Base-by-base conservation (phyloP, 306 rosid species). In the Pachyrhizus erosus region DNA sequence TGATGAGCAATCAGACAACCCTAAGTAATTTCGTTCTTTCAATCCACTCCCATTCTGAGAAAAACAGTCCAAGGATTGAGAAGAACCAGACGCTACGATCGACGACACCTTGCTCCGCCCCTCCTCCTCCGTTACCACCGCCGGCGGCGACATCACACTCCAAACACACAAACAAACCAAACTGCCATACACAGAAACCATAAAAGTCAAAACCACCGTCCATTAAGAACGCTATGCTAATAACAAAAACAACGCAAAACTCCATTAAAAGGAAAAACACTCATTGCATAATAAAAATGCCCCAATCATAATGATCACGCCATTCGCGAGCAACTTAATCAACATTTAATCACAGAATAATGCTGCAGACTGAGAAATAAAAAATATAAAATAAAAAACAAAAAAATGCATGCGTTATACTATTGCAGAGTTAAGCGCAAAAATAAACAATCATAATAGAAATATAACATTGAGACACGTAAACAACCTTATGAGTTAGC, bases 1-100 rank as follows among this genome's bases (percentile, higher is more conserved):
- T 0, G 99, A 96, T 78, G 97, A 96, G 78, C 99, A 96, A 77
- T 92, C 98, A 0, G 99, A 92, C 33, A 96, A 84, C 33, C 98
- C 97, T 3, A 93, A 81, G 84, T 96, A 96, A 85, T 96, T 96
- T 11, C 93, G 86, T 61, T 96, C 98, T 73, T 91, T 95, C 77
- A 95, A 90, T 69, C 84, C 91, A 14, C 84, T 77, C 58, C 89
- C 92, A 83, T 86, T 88, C 45, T 91, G 94, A 76, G 90, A 85
- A 65, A 73, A 87, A 76, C 89, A 79, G 60, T 93, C 97, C 62
- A 88, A 76, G 57, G 92, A 62, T 31, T 84, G 84, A 14, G 97
- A 84, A 81, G 90, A 90, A 51, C 83, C 89, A 73, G 91, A 88
- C 54, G 86, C 87, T 43, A 79, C 82, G 11, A 80, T 73, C 23